Base-by-base conservation (phyloP, 345 rosid genomes). In the Euphorbia lathyris region DNA sequence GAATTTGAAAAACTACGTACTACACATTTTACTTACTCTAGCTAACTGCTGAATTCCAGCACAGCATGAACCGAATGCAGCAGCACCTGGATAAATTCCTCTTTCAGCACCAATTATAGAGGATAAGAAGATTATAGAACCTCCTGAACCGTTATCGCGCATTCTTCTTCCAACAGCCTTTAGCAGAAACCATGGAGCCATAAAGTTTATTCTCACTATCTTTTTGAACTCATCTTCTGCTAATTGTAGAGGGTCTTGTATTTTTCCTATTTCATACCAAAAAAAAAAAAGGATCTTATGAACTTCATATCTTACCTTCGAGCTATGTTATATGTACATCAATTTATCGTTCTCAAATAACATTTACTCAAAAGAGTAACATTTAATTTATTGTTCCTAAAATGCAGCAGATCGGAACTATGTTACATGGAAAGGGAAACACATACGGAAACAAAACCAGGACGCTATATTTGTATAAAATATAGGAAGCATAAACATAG, bases 41-140 rank as follows among this genome's bases (percentile, higher is more conserved):
- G 79, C 96, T 36, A 92, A 73, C 77, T 95, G 98, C 68, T 90
- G 92, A 47, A 96, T 75, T 60, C 79, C 96, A 22, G 90, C 99
- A 13, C 85, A 70, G 78, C 88, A 85, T 0, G 98, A 82, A 66
- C 96, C 85, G 74, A 83, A 87, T 38, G 88, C 92, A 68, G 92
- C 97, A 72, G 91, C 87, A 25, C 99, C 98, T 3, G 80, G 92
- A 79, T 96, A 89, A 20, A 96, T 77, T n/a, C 89, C 99, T 77
- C 98, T 80, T 70, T 86, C 91, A 0, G 83, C 83, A 32, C 99
- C 97, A 2, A 79, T 83, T 58, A 92, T 78, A 1, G 96, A 79
- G 20, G 86, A 77, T 77, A 90, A 45, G 76, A 96, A 84, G 48
- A 90, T 73, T 12, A 95, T 76, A 58, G 97, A 90, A 66, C 98